Evolutionary conservation across 169 alveolate genomes (phyloP), one percentile per base, ranked within the genome.

Genomic region (Eimeria brunetti): DNA sequence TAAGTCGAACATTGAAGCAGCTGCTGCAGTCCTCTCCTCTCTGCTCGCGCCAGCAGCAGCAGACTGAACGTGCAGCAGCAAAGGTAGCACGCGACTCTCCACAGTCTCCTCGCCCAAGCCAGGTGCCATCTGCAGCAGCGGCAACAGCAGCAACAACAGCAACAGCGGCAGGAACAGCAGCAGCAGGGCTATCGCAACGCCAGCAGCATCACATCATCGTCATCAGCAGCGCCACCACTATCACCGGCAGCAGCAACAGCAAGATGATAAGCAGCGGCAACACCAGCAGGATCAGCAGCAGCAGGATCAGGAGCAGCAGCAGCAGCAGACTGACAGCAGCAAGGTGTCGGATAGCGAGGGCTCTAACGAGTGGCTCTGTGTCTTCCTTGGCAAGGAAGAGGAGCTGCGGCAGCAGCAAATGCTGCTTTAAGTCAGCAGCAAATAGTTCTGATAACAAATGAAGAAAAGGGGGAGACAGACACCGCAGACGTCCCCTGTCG

Each of bases 371-470:
- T 22, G 84, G 53, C 11, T 88, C 84, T 5, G 60, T 41, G 69
- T 88, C 94, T 64, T 88, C 94, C 14, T 38, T 60, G 6, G 94
- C 94, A n/a, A 88, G 67, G 46, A 88, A 88, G 67, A 88, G 94
- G 27, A 88, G 94, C 81, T 88, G 94, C 36, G 94, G 94, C n/a
- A 88, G 84, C 49, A 88, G n/a, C 62, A 88, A 88, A 76, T 88
- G 94, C n/a, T 27, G 36, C 20, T 62, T 2, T 36, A 88, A 58
- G 22, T 56, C 94, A 38, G 84, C 27, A 24, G 94, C 56, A 64
- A 75, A 88, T 36, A 88, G 33, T 12, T 58, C 81, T 30, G 69
- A 88, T 27, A 88, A 84, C 44, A 88, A 53, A n/a, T 88, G 94
- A 24, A 88, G 67, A 36, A 88, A 67, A 18, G 46, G 49, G 11